Percentiles rank a stretch among this genome's conserved stretches.
Conservation (phyloP, 768 basidiomycete species). For the Amanita inopinata region DNA sequence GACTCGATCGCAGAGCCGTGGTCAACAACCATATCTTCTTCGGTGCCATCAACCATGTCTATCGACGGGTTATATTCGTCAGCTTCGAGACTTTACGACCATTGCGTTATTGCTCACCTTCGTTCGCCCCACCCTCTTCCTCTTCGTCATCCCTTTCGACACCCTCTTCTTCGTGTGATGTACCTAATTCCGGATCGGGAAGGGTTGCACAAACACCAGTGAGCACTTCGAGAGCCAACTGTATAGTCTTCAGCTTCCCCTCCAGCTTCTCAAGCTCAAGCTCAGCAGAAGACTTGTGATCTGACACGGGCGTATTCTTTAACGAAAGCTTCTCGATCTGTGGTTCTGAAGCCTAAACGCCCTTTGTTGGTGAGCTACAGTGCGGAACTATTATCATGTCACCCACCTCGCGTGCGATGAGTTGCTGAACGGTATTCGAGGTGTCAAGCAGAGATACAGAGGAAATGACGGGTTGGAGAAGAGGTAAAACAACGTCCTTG, state of each 20-base stretch:
- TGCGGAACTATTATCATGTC: slow-evolving; percentile 6
- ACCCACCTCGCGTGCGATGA: slow-evolving; percentile 43
- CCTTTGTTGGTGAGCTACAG: slow-evolving; percentile 2
- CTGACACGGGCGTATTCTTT: slow-evolving; percentile 61
- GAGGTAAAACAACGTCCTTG: slow-evolving; percentile 61
- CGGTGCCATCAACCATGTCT: slow-evolving; percentile 16
- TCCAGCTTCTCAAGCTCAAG: slow-evolving; percentile 68
- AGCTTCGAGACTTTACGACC: no score
- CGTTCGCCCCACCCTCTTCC: slow-evolving; percentile 15
- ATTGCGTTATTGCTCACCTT: slow-evolving; percentile 16
- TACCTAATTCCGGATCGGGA: slow-evolving; percentile 56
- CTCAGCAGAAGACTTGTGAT: slow-evolving; percentile 65
- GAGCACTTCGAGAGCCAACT: slow-evolving; percentile 80
- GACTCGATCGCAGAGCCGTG: slow-evolving; percentile 24
- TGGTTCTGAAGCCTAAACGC: slow-evolving; percentile 36
- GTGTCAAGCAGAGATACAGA: slow-evolving; percentile 45
- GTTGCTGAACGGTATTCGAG: slow-evolving; percentile 38
- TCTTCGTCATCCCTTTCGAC: slow-evolving; percentile 26
- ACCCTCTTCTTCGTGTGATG: slow-evolving; percentile 29
- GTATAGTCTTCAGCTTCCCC: slow-evolving; percentile 57
- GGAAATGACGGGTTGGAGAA: slow-evolving; percentile 56
- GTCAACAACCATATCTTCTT: slow-evolving; percentile 33
- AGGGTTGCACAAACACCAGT: slow-evolving; percentile 84
- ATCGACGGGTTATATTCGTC: no score
- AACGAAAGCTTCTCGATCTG: slow-evolving; percentile 47